phyloP scores from a whole-genome alignment of 208 protist genomes.

The Leishmania gerbilli region DNA sequence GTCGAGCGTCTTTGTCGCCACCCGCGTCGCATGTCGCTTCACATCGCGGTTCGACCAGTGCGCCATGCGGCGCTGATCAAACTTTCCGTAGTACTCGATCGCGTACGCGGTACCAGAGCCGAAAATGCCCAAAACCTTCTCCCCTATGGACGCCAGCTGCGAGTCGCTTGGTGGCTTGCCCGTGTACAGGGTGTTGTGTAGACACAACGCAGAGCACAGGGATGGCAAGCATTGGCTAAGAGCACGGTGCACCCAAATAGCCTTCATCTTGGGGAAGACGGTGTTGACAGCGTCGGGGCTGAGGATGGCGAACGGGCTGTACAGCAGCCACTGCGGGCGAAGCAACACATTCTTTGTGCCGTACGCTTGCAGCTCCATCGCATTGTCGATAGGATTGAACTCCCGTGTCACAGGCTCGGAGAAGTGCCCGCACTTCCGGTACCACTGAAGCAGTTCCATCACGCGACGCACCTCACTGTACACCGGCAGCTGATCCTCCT shows the following conservation, averaged over 20 bases:
- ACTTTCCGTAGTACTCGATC: conserved; percentile 80
- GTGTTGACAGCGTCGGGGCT: conserved; percentile 63
- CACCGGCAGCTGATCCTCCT: conserved; percentile 80
- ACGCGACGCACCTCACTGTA: conserved; percentile 75
- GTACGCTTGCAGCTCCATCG: conserved; percentile 78
- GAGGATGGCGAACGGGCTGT: conserved; percentile 85
- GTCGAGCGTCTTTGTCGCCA: conserved; percentile 85
- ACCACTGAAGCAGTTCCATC: conserved; percentile 88
- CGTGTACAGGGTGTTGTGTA: conserved; percentile 90
- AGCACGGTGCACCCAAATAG: conserved; percentile 89
- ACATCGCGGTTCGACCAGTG: conserved; percentile 92
- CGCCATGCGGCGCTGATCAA: conserved; percentile 81
- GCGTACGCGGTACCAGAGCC: conserved; percentile 85
- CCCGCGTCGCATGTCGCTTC: conserved; percentile 74
- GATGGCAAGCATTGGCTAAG: conserved; percentile 86
- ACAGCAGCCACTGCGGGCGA: conserved; percentile 78
- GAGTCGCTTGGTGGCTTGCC: conserved; percentile 85
- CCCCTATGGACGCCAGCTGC: conserved; percentile 77
- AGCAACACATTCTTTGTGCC: conserved; percentile 69
- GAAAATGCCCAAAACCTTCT: conserved; percentile 90
- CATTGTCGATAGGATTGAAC: conserved; percentile 80
- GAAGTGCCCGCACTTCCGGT: conserved; percentile 85
- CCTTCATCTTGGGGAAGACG: conserved; percentile 72
- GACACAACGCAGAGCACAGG: conserved; percentile 80
- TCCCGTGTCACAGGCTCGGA: conserved; percentile 68